These are phyloP conservation scores for Plasmopara viticola DNA, from an alignment of 352 stramenopile genomes.

Conservation along the genomic window DNA sequence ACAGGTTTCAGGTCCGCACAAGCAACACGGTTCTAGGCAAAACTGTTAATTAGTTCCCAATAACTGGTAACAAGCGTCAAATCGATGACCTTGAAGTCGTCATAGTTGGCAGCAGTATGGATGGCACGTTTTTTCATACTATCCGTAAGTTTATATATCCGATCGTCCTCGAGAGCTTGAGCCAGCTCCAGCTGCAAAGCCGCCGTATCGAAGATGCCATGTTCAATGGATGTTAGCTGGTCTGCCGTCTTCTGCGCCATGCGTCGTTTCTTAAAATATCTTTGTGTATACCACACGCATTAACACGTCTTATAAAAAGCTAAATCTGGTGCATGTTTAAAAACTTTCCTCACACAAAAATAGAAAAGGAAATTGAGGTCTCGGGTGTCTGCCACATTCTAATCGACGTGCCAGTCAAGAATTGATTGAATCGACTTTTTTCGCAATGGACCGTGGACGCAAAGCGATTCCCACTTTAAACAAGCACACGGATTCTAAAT, in stretches of 20 bases:
- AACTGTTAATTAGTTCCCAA: neutral
- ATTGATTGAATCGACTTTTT: neutral
- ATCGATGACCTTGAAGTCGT: constrained; percentile 74
- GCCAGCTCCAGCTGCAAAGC: constrained; percentile 68
- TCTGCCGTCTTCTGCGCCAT: constrained; percentile 23
- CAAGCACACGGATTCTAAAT: constrained; percentile 83
- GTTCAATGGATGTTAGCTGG: constrained; percentile 64
- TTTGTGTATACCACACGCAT: constrained; percentile 20
- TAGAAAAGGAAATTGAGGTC: too few relatives aligned
- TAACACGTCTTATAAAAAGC: constrained; percentile 23
- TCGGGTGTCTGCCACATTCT: too few relatives aligned
- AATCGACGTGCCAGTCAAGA: constrained; percentile 9
- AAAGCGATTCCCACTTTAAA: constrained; percentile 84
- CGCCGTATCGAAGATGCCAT: constrained; percentile 67
- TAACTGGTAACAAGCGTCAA: neutral
- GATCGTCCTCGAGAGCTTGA: constrained; percentile 69
- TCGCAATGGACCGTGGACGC: constrained; percentile 69
- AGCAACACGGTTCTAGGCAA: constrained; percentile 65
- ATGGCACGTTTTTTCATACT: constrained; percentile 86
- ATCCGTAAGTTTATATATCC: constrained; percentile 80
- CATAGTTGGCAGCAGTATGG: constrained; percentile 74
- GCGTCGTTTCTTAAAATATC: constrained; percentile 15
- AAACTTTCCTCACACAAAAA: too few relatives aligned
- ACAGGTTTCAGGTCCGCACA: constrained; percentile 82
- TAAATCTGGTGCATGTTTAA: constrained; percentile 4